Base-by-base conservation (phyloP, 2,329 filamentous ascomycete genomes). In the Aphanoascus verrucosus region DNA sequence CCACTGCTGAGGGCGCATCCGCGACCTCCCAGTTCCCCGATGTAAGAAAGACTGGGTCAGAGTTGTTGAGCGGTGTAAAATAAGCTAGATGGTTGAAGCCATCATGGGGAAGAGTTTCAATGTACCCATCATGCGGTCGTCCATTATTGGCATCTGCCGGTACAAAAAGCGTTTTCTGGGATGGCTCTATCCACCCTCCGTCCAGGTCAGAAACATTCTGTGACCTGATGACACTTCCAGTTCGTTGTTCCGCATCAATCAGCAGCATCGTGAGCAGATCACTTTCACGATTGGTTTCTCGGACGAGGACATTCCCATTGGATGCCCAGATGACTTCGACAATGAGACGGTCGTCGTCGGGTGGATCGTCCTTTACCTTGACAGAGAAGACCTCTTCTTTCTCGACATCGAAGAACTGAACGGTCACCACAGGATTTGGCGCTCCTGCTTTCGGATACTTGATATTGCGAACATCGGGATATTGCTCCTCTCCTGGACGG, bases 401-500 rank as follows among this genome's bases (percentile, higher is more conserved):
- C 8, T 76, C 76, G 17, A 96, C 75, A 60, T 97, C 90, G 68
- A 91, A 97, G 69, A 97, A 94, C 52, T 87, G 79, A 32, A 98
- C 72, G 56, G 88, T 83, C 3, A 98, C 91, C 12, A 87, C 81
- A 0, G 93, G 93, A 67, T 98, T 98, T 45, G 91, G 89, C 1
- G 90, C 84, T 2, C 93, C 94, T 17, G 93, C 86, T 69, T 97
- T 97, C 46, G 93, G 94, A 63, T 98, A 98, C 69, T 98, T 98
- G 79, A 98, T 94, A 61, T 89, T 75, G 58, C 85, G 81, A 35
- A 91, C 83, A 64, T 97, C 90, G 0, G 93, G 93, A 65, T 98
- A 98, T 50, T 81, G 83, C 66, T 96, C 89, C 60, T 94, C 80
- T 17, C 88, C 89, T 1, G 78, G 72, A 7, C 74, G 68, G 3